Conservation (phyloP, 2,329 filamentous ascomycete genomes). For the Aspergillus aculeatinus region DNA sequence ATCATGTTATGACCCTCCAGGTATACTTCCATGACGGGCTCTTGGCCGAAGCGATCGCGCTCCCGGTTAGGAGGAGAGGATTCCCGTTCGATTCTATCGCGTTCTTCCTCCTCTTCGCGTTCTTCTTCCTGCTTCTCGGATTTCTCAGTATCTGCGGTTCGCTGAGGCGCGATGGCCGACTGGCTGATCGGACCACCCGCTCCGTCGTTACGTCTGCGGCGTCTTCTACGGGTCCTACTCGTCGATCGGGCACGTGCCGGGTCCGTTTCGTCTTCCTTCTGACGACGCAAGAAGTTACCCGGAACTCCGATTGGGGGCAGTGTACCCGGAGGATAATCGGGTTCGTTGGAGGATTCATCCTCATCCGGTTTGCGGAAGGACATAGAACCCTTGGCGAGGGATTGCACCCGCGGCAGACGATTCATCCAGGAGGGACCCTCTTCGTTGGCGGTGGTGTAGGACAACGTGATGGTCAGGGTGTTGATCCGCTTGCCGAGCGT, state of each 20-base stretch:
- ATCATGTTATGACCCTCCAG: constrained; percentile 77
- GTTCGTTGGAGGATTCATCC: constrained; percentile 58
- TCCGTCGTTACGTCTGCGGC: constrained; percentile 67
- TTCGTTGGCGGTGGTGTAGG: constrained; percentile 86
- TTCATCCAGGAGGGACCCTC: constrained; percentile 95
- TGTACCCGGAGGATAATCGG: constrained; percentile 65
- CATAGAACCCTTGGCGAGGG: constrained; percentile 76
- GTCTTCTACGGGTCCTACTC: constrained; percentile 53
- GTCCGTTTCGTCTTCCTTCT: constrained; percentile 69
- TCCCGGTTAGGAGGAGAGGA: constrained; percentile 39
- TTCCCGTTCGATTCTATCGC: constrained; percentile 35
- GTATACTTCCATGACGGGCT: constrained; percentile 64
- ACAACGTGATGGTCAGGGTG: constrained; percentile 90
- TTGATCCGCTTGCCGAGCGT: constrained; percentile 98
- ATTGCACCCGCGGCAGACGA: constrained; percentile 76
- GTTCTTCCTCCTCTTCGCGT: constrained; percentile 28
- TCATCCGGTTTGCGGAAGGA: constrained; percentile 69
- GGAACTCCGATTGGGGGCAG: constrained; percentile 71
- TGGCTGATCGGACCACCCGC: constrained; percentile 85
- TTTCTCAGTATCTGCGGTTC: constrained; percentile 35
- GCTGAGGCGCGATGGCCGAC: constrained; percentile 78
- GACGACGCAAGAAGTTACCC: constrained; percentile 75
- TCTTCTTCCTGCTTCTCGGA: constrained; percentile 25
- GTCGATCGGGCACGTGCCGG: constrained; percentile 55
- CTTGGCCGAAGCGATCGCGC: constrained; percentile 34